Base-by-base conservation (phyloP, 371 early-diverging fungal species). In the Syncephalastrum monosporum region DNA sequence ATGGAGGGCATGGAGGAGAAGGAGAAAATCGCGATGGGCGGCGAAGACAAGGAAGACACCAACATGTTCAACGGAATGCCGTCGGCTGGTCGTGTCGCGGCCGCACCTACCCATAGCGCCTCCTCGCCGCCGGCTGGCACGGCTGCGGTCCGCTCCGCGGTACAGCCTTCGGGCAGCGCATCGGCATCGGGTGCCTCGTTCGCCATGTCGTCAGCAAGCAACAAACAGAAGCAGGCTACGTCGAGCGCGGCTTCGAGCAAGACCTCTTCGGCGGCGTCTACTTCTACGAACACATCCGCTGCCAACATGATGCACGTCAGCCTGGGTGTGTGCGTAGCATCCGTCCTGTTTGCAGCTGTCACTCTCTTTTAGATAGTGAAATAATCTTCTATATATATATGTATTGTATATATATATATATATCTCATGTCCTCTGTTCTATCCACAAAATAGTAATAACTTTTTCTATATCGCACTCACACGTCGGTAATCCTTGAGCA, bases 401-500 rank as follows among this genome's bases (percentile, higher is more conserved):
- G 19, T 45, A 19, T 64, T 14, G 21, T 43, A 27, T 19, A 27
- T 15, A 19, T 38, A 21, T 33, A 25, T 43, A 25, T 25, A 27
- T 50, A 19, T 29, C 23, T 49, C 21, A 19, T 29, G 19, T 49
- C 21, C 10, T 55, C 25, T 13, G 24, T 27, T 33, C 50, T 7
- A 51, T 55, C 16, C 44, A 50, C 23, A 5, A n/a, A 47, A 53
- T 25, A 48, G 3, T 42, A 44, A 50, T 23, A 13, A 45, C 10
- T 14, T 47, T 25, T 27, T 42, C 6, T 49, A 25, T 57, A 44
- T 12, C 10, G 41, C 41, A 19, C 3, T 15, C 13, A 15, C 46
- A 25, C 33, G 24, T 45, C 55, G 57, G 52, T 52, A 66, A 43
- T 72, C 75, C 65, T 91, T 91, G 42, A 93, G 60, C 41, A 80